A percentile compares a stretch with the other conserved stretches of the same genome.
These are phyloP conservation scores for Calonectria pteridis DNA, from an alignment of 2,329 filamentous ascomycete species.

Conservation along the genomic window DNA sequence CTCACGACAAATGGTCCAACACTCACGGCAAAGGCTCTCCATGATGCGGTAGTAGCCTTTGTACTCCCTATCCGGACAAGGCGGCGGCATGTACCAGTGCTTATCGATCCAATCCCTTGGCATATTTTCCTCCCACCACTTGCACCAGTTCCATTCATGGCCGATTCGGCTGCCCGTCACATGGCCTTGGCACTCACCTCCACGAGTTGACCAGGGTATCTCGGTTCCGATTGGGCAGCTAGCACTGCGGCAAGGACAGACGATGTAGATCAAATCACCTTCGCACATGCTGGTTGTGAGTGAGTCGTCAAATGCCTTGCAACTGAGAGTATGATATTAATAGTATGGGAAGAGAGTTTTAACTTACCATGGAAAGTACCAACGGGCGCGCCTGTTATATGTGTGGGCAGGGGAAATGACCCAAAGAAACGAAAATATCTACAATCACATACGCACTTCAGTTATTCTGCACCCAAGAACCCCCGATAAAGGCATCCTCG, in stretches of 20 bases:
- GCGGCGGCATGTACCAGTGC: not conserved
- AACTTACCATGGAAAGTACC: not conserved
- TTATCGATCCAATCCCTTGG: not conserved
- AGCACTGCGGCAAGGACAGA: not conserved
- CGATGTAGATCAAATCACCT: not conserved
- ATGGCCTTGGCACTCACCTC: not conserved
- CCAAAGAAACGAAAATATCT: not conserved
- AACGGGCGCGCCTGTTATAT: not conserved
- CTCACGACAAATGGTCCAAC: not conserved
- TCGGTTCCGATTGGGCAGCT: not conserved
- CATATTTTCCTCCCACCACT: not conserved
- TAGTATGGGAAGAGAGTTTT: not conserved
- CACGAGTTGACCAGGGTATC: not conserved
- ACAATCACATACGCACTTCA: not conserved
- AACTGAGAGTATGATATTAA: not conserved
- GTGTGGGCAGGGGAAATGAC: not conserved
- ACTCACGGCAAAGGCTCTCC: not conserved
- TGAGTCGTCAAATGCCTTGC: not conserved
- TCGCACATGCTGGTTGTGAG: not conserved
- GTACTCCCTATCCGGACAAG: not conserved
- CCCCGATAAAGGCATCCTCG: not conserved
- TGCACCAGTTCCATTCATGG: not conserved
- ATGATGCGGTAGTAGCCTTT: not conserved
- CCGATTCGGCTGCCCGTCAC: not conserved
- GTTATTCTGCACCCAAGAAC: not conserved